Evolutionary conservation across 2,329 filamentous ascomycete genomes (phyloP), one percentile per base, ranked within the genome.

Genomic region (Claviceps sp.): DNA sequence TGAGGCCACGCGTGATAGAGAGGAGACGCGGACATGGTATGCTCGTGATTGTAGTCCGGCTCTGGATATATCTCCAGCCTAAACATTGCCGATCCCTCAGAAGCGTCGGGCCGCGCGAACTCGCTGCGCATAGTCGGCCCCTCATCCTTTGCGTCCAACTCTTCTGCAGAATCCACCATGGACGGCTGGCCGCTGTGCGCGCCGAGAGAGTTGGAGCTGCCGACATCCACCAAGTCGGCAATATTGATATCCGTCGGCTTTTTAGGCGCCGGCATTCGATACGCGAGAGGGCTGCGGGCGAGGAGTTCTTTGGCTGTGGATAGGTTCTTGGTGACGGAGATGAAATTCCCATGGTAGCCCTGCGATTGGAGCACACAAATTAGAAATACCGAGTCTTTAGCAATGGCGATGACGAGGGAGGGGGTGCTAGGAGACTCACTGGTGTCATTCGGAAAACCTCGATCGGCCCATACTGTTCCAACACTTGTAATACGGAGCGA

Each of bases 401-500:
- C 6, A 23, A 49, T 14, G n/a, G 17, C 8, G 34, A 17, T 13
- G 4, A 17, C n/a, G 16, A 36, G n/a, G 2, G 22, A 45, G 11
- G 23, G 5, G 22, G 13, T 13, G 26, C 9, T 16, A 20, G 4
- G 20, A 4, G 16, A 54, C 2, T 57, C 2, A 61, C 59, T 45
- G 55, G 57, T 45, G 56, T 50, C 59, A 61, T 60, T 64, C 72
- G 75, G 61, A 81, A 81, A 38, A 73, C 66, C 42, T 80, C 74
- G 45, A 80, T 68, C 2, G 66, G 63, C 51, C 72, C 74, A 56
- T 74, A 66, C 51, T 68, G 66, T 62, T 78, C 71, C 22, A 81
- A 65, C 29, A 72, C 68, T 44, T 73, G 71, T 37, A 81, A 64
- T 20, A 81, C 68, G 7, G 76, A 76, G 23, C 77, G 74, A 6